Conservation (phyloP, 352 stramenopile genomes). For the Phytophthora agathidicida region DNA sequence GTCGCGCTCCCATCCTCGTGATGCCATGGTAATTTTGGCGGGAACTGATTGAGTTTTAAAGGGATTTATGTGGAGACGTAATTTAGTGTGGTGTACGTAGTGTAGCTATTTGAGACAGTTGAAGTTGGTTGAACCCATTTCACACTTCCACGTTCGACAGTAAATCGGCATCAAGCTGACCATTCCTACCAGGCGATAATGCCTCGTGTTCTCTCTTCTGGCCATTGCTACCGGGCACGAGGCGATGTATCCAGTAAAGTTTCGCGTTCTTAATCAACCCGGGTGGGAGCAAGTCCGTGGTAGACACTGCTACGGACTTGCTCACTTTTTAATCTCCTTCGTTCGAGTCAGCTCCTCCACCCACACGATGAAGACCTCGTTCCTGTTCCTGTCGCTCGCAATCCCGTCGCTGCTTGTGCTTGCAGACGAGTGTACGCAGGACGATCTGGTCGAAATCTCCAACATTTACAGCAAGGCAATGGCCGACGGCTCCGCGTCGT, state of each 20-base stretch:
- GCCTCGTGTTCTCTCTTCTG: too few relatives aligned
- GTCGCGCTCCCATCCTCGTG: conserved; percentile 63
- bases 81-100: not conserved
- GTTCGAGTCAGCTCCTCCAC: not conserved
- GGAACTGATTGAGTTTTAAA: conserved; percentile 23
- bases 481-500: conserved; percentile 8
- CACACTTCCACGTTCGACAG: too few relatives aligned
- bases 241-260: too few relatives aligned
- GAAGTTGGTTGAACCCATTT: conserved; percentile 10
- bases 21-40: conserved; percentile 51
- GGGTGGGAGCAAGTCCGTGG: too few relatives aligned
- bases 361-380: not conserved
- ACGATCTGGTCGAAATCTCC: conserved; percentile 13
- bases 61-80: conserved; percentile 2
- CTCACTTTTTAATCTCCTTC: conserved; percentile 18
- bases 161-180: too few relatives aligned
- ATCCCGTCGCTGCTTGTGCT: not conserved
- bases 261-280: too few relatives aligned
- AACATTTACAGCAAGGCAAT: conserved; percentile 13
- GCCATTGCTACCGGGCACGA: too few relatives aligned
- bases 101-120: not conserved
- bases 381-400: not conserved
- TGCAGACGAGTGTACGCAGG: conserved; percentile 20
- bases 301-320: too few relatives aligned
- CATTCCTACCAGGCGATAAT: too few relatives aligned